Evolutionary conservation across 352 stramenopile genomes (phyloP).

Genomic region (Globisporangium spinosum): DNA sequence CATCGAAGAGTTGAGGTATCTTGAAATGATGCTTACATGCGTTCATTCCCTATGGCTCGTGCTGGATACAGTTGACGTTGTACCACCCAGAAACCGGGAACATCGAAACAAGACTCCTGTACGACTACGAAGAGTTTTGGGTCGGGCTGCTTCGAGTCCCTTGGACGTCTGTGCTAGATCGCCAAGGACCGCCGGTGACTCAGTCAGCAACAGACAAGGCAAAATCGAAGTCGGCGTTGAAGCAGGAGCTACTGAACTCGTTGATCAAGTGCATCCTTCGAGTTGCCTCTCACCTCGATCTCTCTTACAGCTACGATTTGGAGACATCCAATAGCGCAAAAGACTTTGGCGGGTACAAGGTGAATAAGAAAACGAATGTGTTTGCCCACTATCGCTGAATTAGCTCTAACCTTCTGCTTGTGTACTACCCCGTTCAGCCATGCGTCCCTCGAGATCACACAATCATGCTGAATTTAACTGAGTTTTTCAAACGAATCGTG

Average conservation of each 20-base stretch:
- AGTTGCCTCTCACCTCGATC: conserved; percentile 53
- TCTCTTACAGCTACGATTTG: conserved; percentile 66
- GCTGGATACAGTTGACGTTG: conserved; percentile 31
- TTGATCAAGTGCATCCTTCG: conserved; percentile 40
- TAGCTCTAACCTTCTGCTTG: background rate
- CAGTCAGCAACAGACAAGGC: conserved; percentile 5
- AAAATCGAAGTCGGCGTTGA: conserved; percentile 22
- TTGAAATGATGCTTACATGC: background rate
- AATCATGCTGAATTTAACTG: conserved; percentile 77
- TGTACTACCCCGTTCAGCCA: conserved; percentile 30
- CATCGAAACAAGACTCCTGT: conserved; percentile 66
- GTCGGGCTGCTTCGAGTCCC: conserved; percentile 13
- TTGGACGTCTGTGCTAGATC: background rate
- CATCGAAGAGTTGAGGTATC: background rate
- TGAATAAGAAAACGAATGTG: conserved; percentile 21
- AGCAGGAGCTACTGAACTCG: conserved; percentile 44
- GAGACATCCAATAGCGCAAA: conserved; percentile 35
- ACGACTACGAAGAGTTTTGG: conserved; percentile 77
- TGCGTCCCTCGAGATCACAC: conserved; percentile 66
- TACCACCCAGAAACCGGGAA: conserved; percentile 79
- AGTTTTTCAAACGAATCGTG: conserved; percentile 62
- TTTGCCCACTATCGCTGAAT: conserved; percentile 1
- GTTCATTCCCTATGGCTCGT: background rate
- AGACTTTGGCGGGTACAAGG: conserved; percentile 48
- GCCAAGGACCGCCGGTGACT: background rate